Evolutionary conservation across 345 rosid species (phyloP), one percentile per base, ranked within the genome.

Genomic region (Gynandropsis gynandra): DNA sequence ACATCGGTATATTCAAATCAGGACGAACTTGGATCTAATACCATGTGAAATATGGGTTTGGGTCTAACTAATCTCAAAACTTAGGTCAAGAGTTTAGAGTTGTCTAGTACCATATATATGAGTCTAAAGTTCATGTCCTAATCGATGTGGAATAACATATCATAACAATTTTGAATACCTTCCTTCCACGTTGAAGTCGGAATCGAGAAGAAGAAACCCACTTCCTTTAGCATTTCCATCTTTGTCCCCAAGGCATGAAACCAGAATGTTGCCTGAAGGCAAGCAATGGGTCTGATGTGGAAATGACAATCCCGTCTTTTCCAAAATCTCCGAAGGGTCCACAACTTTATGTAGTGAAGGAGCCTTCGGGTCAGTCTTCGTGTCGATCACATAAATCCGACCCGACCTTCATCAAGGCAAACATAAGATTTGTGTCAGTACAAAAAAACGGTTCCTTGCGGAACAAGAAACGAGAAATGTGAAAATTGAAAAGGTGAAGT

Each of bases 281-380:
- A 90, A 95, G 52, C 96, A 90, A 71, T 90, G 98, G 7, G 95
- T 66, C 5, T 96, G 87, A 73, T 90, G 98, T 16, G 96, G 96
- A 70, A 62, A 87, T 1, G 90, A 88, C 16, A 90, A 74, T 47
- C 96, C 94, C 1, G 97, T 89, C 76, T 83, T 89, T 47, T 66
- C 54, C 11, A 74, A 21, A 38, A 83, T 78, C 42, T 83, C 86
- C 13, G 68, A 50, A 42, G 90, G 70, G 35, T 86, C 83, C 3
- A 89, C 90, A 65, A 71, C 80, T 74, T 89, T 86, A 65, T 89
- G 84, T 63, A 89, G 48, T 42, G 87, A 67, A 18, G 97, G 97
- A 14, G 90, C 90, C 47, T 19, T 81, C 0, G 88, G 89, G 66
- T 89, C 67, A 56, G 68, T 78, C 41, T 39, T 53, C 4, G 86